Evolutionary conservation across 148 eudicot species (phyloP), one percentile per base, ranked within the genome.

Genomic region (Camellia sinensis): DNA sequence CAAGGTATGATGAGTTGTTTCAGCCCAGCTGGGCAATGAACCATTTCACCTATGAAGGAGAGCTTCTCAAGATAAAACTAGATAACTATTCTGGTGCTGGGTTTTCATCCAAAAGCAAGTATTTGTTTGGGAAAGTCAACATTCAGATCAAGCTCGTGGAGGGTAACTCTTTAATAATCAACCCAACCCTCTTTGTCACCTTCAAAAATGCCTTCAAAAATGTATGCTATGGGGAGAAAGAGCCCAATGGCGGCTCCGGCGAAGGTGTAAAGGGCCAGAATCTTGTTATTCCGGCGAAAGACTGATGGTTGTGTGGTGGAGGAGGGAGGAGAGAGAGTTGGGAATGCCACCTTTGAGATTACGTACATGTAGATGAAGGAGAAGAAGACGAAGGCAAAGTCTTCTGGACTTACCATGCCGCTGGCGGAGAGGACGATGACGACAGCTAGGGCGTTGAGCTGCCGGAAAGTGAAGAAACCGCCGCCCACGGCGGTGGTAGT

Each of bases 161-260:
- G n/a, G n/a, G n/a, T n/a, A n/a, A n/a, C n/a, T n/a, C n/a, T n/a
- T n/a, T n/a, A n/a, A n/a, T n/a, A n/a, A n/a, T n/a, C n/a, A n/a
- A n/a, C n/a, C n/a, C n/a, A n/a, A n/a, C 92, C 93, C 18, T 84
- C 91, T 64, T 82, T 89, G 56, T 93, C 93, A 4, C 93, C 94
- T 22, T 83, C 85, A 12, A 85, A 70, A 1, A 91, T 74, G 4
- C 96, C 97, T 41, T 88, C 89, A 37, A 88, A 85, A 7, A 95
- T 87, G 83, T 91, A 95, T 0, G 86, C 81, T 5, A 89, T 82
- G 10, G 98, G 98, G 12, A 93, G 84, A 21, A 89, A 77, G 10
- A 95, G 82, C 11, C 98, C 98, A 76, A 90, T 54, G 0, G 90
- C 6, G 12, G 87, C 93, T 15, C 83, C 96, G 43, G 86, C 44